Base-by-base conservation (phyloP, 345 rosid genomes). In the Citrus medica region DNA sequence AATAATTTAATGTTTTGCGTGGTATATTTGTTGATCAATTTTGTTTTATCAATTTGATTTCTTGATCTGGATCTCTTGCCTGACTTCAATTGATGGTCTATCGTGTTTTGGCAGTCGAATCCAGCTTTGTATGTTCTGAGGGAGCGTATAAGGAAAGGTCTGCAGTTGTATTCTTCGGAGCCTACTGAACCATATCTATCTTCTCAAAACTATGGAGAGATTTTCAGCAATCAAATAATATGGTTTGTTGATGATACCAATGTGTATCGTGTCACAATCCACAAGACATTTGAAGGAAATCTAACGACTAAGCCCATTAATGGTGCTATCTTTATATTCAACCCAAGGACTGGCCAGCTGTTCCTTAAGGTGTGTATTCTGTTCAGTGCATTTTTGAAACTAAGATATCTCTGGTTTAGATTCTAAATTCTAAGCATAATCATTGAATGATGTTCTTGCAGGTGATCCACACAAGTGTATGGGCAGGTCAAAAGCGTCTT, bases 401-500 rank as follows among this genome's bases (percentile, higher is more conserved):
- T 42, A 35, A 37, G 35, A 71, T 60, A 0, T 60, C 71, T 38
- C 66, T 78, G 27, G 32, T 30, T 13, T 64, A 27, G 42, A 13
- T 68, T 65, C 73, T 67, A 25, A 77, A 62, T 30, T 75, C 46
- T n/a, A 51, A 9, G 55, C 46, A 38, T 60, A n/a, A 62, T 78
- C 69, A 3, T 24, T 14, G 6, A 7, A 22, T 67, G 74, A 71
- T 68, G 22, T 46, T 35, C 62, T 46, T 84, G 80, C 87, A 95
- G 98, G 99, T 94, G 67, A 97, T 94, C 80, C 98, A 94, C 84
- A 94, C 99, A 63, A 94, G 99, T 75, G 98, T 94, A 5, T 93
- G 98, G 98, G 99, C 98, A 59, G 98, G 99, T 82, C 99, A 97
- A 88, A 97, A 97, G 88, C 99, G 98, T 91, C 97, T 97, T 58